Percentiles rank a stretch among this genome's conserved stretches.
Evolutionary conservation across 1,139 yeast genomes (phyloP).

Genomic region (Pichia sp.): DNA sequence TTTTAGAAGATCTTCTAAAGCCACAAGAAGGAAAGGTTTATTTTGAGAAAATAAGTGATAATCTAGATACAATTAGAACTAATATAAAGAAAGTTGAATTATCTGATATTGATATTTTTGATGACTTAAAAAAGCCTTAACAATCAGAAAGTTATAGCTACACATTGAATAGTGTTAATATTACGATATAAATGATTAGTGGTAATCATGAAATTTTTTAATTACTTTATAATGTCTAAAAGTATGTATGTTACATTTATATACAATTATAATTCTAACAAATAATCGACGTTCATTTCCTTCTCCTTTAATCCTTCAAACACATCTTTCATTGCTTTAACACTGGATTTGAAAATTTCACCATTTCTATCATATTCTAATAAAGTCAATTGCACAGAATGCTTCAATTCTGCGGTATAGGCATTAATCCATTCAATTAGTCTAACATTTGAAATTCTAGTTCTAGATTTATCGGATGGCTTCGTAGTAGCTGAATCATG

Average conservation of each 20-base stretch:
- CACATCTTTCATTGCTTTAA: conserved; percentile 7
- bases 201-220: conserved; percentile 7
- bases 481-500: too few species aligned
- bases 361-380: conserved; percentile 14
- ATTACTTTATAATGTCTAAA: neutral
- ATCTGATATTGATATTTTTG: conserved; percentile 11
- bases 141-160: too few species aligned
- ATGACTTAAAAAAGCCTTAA: conserved; percentile 5
- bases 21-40: conserved; percentile 8
- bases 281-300: conserved; percentile 14
- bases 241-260: neutral
- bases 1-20: conserved; percentile 24
- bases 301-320: conserved; percentile 9
- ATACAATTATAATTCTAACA: conserved; percentile 8
- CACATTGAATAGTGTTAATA: too few species aligned
- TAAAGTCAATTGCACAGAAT: conserved; percentile 9
- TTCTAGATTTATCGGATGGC: neutral
- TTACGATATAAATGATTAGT: conserved; percentile 5
- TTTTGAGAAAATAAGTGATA: conserved; percentile 7
- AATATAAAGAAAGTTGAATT: conserved; percentile 9
- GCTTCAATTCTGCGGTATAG: conserved; percentile 9
- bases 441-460: conserved; percentile 4
- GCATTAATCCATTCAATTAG: conserved; percentile 16
- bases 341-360: conserved; percentile 7
- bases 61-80: conserved; percentile 7